Evolutionary conservation across 495 filamentous ascomycete genomes (phyloP).

Genomic region (Annulohypoxylon stygium): DNA sequence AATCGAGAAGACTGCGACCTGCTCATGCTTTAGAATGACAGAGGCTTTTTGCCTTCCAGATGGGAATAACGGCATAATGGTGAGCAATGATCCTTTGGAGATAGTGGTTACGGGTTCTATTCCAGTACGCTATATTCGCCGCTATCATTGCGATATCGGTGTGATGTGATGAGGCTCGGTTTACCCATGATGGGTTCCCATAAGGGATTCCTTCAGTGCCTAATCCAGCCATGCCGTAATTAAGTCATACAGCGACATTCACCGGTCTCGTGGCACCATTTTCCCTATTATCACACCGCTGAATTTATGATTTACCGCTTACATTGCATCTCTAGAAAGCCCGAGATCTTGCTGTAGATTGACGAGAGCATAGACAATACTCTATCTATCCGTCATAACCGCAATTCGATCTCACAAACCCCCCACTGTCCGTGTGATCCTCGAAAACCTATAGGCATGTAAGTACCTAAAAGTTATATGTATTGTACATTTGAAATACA

Average conservation of each 20-base stretch:
- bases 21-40: constrained; percentile 9
- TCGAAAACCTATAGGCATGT: constrained; percentile 12
- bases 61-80: constrained; percentile 7
- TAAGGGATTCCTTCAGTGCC: neutral
- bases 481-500: constrained; percentile 13
- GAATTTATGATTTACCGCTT: constrained; percentile 23
- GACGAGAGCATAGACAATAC: constrained; percentile 1
- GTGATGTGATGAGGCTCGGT: constrained; percentile 40
- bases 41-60: neutral
- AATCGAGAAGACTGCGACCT: constrained; percentile 1
- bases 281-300: constrained; percentile 23
- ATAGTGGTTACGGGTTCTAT: neutral
- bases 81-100: neutral
- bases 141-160: constrained; percentile 23
- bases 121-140: neutral
- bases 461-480: neutral
- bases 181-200: neutral
- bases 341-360: constrained; percentile 16
- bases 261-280: constrained; percentile 8
- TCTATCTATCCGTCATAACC: constrained; percentile 13
- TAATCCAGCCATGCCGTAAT: constrained; percentile 5
- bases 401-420: constrained; percentile 16
- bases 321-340: constrained; percentile 10
- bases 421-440: constrained; percentile 36
- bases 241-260: constrained; percentile 10